A percentile compares a stretch with the other conserved stretches of the same genome.
Evolutionary conservation across 2,329 filamentous ascomycete genomes (phyloP).

Genomic region (Tympanopsis confertula): DNA sequence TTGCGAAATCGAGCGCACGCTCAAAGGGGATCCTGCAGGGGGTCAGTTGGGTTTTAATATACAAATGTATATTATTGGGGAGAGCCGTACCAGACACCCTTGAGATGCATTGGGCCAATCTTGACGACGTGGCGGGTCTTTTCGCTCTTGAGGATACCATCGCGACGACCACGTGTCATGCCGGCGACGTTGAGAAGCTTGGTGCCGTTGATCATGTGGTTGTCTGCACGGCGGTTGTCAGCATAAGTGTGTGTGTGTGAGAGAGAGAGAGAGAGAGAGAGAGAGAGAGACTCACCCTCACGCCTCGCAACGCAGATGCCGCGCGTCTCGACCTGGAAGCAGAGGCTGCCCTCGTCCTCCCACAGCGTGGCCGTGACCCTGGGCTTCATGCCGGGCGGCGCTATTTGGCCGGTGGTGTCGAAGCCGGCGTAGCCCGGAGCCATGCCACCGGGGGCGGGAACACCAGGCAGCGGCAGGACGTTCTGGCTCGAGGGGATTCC

Average conservation of each 20-base stretch:
- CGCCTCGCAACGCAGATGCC: slow-evolving; percentile 90
- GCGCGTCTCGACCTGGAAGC: slow-evolving; percentile 93
- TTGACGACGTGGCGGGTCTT: slow-evolving; percentile 95
- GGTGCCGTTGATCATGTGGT: slow-evolving; percentile 98
- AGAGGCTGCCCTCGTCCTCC: slow-evolving; percentile 96
- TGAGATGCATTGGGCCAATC: slow-evolving; percentile 97
- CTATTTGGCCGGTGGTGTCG: slow-evolving; percentile 84
- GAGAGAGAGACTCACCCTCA: slow-evolving; percentile 57
- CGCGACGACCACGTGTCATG: slow-evolving; percentile 90
- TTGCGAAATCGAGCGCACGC: slow-evolving; percentile 92
- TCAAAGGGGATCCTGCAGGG: slow-evolving; percentile 83
- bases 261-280: background rate
- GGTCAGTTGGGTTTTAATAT: background rate
- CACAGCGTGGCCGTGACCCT: slow-evolving; percentile 91
- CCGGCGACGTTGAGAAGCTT: slow-evolving; percentile 94
- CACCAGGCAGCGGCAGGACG: slow-evolving; percentile 59
- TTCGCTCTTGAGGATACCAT: slow-evolving; percentile 95
- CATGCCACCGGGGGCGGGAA: slow-evolving; percentile 26
- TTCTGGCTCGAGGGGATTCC: slow-evolving; percentile 54
- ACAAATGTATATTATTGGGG: background rate
- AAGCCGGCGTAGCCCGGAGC: slow-evolving; percentile 43
- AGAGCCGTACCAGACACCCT: slow-evolving; percentile 85
- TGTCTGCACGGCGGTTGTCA: slow-evolving; percentile 50
- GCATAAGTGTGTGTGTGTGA: no score
- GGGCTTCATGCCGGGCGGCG: slow-evolving; percentile 89